These are phyloP conservation scores for Inga leiocalycina DNA, from an alignment of 306 rosid genomes.

Conservation along the genomic window DNA sequence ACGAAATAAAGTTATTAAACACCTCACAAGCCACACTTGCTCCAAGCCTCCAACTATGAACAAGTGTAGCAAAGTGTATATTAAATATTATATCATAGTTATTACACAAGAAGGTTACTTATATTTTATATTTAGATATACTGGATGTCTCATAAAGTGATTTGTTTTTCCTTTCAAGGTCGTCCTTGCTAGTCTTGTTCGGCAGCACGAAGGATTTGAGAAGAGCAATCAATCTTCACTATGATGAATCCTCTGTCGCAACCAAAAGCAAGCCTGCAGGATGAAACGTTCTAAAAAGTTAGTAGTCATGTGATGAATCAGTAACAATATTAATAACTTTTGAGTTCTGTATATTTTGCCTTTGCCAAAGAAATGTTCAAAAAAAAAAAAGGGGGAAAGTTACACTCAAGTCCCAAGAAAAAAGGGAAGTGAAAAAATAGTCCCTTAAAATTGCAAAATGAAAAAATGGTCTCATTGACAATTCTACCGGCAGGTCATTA, in stretches of 20 bases:
- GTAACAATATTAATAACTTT: too few species aligned
- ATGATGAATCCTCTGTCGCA: slow-evolving; percentile 55
- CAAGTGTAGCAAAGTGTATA: background rate
- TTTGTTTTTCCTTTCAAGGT: background rate
- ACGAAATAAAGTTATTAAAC: background rate
- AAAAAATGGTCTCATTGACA: too few species aligned
- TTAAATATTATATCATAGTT: background rate
- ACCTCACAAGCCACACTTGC: background rate
- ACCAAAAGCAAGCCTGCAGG: slow-evolving; percentile 57
- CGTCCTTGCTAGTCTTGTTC: slow-evolving; percentile 3
- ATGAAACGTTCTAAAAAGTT: too few species aligned
- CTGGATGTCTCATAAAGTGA: background rate
- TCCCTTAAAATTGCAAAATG: too few species aligned
- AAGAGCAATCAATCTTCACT: slow-evolving; percentile 24
- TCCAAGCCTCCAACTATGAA: background rate
- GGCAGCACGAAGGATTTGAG: slow-evolving; percentile 11
- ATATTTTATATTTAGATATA: background rate
- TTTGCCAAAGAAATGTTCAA: too few species aligned
- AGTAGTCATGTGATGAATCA: too few species aligned
- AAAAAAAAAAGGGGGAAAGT: too few species aligned
- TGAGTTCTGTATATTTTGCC: too few species aligned
- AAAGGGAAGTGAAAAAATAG: too few species aligned
- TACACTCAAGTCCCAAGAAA: too few species aligned
- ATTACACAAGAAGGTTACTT: background rate
- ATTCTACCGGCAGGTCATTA: too few species aligned